These are phyloP conservation scores for Begonia loranthoides DNA, from an alignment of 306 rosid genomes.

Conservation along the genomic window DNA sequence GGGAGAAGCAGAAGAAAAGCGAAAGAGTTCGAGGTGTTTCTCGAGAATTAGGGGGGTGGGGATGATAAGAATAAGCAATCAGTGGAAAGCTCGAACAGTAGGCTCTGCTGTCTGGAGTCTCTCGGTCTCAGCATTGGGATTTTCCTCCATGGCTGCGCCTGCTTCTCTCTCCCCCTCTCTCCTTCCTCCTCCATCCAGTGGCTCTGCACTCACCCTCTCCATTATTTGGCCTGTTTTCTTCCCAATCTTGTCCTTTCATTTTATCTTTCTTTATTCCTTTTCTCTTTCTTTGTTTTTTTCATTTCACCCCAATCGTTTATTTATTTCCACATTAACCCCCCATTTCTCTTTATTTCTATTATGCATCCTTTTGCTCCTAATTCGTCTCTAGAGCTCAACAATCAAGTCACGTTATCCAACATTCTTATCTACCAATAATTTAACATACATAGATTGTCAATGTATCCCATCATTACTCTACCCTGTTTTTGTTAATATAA, in stretches of 20 bases:
- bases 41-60: slow-evolving; percentile 6
- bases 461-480: too few species aligned
- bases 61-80: slow-evolving; percentile 32
- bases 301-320: too few species aligned
- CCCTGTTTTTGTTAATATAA: too few species aligned
- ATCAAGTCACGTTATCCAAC: too few species aligned
- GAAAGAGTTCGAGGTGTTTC: background rate
- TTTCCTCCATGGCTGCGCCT: slow-evolving; percentile 35
- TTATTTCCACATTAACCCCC: too few species aligned
- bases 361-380: too few species aligned
- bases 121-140: slow-evolving; percentile 42
- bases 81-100: slow-evolving; percentile 32
- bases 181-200: slow-evolving; percentile 36
- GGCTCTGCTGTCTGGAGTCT: slow-evolving; percentile 44
- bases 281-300: too few species aligned
- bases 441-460: too few species aligned
- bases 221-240: slow-evolving; percentile 33
- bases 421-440: too few species aligned
- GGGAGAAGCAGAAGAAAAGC: background rate
- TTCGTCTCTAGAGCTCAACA: too few species aligned
- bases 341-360: too few species aligned
- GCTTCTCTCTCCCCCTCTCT: slow-evolving; percentile 27
- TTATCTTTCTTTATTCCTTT: too few species aligned
- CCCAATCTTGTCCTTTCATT: slow-evolving; percentile 18
- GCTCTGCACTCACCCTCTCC: slow-evolving; percentile 36